Percentiles rank a stretch among this genome's conserved stretches.
Evolutionary conservation across 2,329 filamentous ascomycete species (phyloP).

Genomic region (Fusarium humuli): DNA sequence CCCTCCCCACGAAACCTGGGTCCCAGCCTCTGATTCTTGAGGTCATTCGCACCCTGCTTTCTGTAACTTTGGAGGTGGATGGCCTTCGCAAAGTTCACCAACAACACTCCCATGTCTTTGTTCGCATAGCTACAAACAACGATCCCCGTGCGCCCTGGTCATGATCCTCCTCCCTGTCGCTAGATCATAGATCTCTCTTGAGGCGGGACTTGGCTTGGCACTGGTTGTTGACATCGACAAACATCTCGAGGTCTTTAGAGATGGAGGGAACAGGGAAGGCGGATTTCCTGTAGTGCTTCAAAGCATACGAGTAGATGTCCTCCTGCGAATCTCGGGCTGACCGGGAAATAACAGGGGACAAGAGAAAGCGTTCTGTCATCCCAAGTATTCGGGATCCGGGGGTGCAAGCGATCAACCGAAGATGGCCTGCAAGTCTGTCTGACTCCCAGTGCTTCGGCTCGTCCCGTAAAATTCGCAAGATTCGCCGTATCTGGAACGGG

Average conservation of each 20-base stretch:
- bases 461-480: constrained; percentile 46
- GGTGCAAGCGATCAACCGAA: constrained; percentile 32
- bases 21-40: constrained; percentile 10
- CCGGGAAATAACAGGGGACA: constrained; percentile 29
- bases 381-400: constrained; percentile 36
- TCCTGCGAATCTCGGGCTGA: constrained; percentile 21
- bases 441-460: constrained; percentile 40
- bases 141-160: constrained; percentile 36
- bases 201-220: background rate
- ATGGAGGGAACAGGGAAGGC: background rate
- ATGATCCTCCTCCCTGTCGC: constrained; percentile 25
- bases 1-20: constrained; percentile 34
- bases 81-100: constrained; percentile 27
- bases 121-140: constrained; percentile 31
- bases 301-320: constrained; percentile 17
- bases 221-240: constrained; percentile 10
- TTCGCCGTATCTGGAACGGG: constrained; percentile 37
- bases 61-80: constrained; percentile 29
- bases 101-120: constrained; percentile 36
- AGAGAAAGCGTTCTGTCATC: constrained; percentile 29
- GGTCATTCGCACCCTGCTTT: constrained; percentile 38
- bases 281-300: constrained; percentile 7
- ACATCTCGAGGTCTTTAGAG: background rate
- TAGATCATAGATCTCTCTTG: constrained; percentile 28
- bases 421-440: constrained; percentile 20